Evolutionary conservation across 495 filamentous ascomycete species (phyloP), one percentile per base, ranked within the genome.

Genomic region (Lindgomyces ingoldianus): DNA sequence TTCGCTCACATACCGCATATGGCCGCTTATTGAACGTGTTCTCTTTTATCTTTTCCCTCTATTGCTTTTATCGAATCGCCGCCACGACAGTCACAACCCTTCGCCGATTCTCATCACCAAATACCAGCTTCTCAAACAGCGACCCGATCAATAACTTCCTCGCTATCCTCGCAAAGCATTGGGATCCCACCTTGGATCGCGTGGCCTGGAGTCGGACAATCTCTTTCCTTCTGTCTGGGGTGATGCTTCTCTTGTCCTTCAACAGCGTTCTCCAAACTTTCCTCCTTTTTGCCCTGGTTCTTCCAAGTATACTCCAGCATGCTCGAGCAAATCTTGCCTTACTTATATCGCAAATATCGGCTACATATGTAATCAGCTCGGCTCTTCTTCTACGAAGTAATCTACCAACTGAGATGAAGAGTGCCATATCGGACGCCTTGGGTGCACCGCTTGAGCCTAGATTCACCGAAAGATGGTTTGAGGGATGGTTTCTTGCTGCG

Each of bases 381-480:
- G 89, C 89, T 24, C 74, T 94, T 57, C 77, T 94, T 46, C 76
- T 94, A 51, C 74, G 90, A 49, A 86, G 84, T 57, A 91, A 87
- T 75, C 78, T 93, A 57, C 90, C 90, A 0, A 76, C 75, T 27
- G 85, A 90, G 66, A 86, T 91, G 66, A 83, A 89, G 18, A 81
- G 83, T 30, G 86, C 86, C 3, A 87, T 91, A 3, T 82, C 83
- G 3, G 88, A 89, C 59, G 88, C 85, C n/a, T 76, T 93, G 27
- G 86, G 85, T 30, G 87, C 86, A 10, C 79, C 80, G 6, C 78
- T 91, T 9, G 85, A 90, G 70, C 82, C 84, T 8, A 75, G 72
- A 12, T 90, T 91, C 63, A 87, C 89, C n/a, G 90, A 92, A 65
- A 75, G 84, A n/a, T 93, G 90, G 90, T 94, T 93, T 72, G 90